A percentile compares a stretch with the other conserved stretches of the same genome.
phyloP scores from a whole-genome alignment of 2,329 filamentous ascomycete species.

The Aspergillus aculeatus region DNA sequence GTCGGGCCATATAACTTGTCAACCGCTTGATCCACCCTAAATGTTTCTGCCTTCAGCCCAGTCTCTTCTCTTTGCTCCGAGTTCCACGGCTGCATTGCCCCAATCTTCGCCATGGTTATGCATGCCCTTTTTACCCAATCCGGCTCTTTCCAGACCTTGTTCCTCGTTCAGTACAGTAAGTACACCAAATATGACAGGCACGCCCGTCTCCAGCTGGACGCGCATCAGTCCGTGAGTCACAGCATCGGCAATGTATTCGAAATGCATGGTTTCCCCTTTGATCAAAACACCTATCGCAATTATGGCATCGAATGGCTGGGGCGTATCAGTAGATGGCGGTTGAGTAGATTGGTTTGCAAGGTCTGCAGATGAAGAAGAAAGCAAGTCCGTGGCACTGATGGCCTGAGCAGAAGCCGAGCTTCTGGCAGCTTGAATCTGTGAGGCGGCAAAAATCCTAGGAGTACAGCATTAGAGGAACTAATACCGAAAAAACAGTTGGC shows the following conservation, averaged over 20 bases:
- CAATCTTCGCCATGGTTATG: conserved; percentile 98
- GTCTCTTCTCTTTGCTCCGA: conserved; percentile 80
- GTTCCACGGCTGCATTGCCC: conserved; percentile 90
- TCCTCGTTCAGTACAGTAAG: conserved; percentile 85
- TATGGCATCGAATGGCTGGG: conserved; percentile 79
- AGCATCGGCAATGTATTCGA: conserved; percentile 94
- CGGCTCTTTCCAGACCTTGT: conserved; percentile 82
- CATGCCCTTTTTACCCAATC: conserved; percentile 57
- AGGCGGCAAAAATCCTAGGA: conserved; percentile 74
- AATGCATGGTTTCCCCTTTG: conserved; percentile 99
- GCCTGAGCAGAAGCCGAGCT: conserved; percentile 41
- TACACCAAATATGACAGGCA: conserved; percentile 89
- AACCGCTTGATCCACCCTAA: conserved; percentile 14
- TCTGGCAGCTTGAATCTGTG: conserved; percentile 75
- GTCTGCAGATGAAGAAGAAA: conserved; percentile 65
- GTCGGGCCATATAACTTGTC: neutral
- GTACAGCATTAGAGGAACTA: neutral
- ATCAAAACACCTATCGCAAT: conserved; percentile 95
- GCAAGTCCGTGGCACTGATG: conserved; percentile 54
- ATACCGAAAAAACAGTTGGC: neutral
- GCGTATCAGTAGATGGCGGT: conserved; percentile 36
- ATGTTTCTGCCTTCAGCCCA: conserved; percentile 72
- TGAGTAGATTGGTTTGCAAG: conserved; percentile 51
- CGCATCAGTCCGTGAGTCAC: conserved; percentile 92
- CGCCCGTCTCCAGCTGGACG: conserved; percentile 81